These are phyloP conservation scores for Yamadazyma paraphyllophila DNA, from an alignment of 805 yeast genomes.

Conservation along the genomic window DNA sequence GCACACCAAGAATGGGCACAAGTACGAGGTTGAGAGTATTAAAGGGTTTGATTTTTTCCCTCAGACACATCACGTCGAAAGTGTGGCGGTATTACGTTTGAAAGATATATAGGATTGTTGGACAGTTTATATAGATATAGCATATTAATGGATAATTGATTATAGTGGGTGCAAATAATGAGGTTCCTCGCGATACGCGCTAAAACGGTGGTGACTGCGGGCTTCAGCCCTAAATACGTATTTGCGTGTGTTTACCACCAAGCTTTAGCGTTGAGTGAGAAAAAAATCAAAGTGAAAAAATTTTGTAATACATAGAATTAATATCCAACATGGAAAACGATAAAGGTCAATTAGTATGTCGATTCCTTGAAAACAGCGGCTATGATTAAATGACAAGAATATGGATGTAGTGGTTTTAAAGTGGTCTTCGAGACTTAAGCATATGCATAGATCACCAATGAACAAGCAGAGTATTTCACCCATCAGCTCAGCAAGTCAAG, in stretches of 20 bases:
- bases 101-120: slow-evolving; percentile 7
- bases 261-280: slow-evolving; percentile 2
- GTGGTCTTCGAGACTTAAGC: no score
- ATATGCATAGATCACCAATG: no score
- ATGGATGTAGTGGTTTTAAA: no score
- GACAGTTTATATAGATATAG: neutral
- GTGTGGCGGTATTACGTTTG: slow-evolving; percentile 66
- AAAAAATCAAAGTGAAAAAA: slow-evolving; percentile 9
- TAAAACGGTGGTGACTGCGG: slow-evolving; percentile 10
- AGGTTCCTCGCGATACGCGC: neutral
- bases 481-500: no score
- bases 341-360: slow-evolving; percentile 98
- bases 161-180: neutral
- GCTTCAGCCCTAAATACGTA: slow-evolving; percentile 9
- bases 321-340: slow-evolving; percentile 94
- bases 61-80: slow-evolving; percentile 89
- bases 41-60: slow-evolving; percentile 97
- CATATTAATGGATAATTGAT: neutral
- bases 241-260: slow-evolving; percentile 3
- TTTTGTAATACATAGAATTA: slow-evolving; percentile 7
- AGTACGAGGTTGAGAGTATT: slow-evolving; percentile 74
- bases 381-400: neutral
- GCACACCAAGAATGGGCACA: slow-evolving; percentile 57
- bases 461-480: no score
- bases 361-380: neutral